These are phyloP conservation scores for Fusarium newnesense DNA, from an alignment of 2,329 filamentous ascomycete species.

Conservation along the genomic window DNA sequence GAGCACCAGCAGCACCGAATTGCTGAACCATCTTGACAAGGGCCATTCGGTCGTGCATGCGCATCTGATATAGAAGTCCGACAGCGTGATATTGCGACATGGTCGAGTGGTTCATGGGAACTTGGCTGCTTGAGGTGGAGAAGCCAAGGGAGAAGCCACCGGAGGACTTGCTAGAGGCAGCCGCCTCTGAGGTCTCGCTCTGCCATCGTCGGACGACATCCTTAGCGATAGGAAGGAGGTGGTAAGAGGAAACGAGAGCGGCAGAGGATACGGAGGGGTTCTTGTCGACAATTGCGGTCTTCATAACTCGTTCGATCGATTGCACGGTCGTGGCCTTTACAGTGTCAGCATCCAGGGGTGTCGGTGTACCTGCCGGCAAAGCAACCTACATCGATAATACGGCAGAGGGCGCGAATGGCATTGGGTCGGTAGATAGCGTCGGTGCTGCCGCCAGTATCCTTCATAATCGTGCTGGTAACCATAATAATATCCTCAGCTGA, in stretches of 20 bases:
- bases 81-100: constrained; percentile 99
- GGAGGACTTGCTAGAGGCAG: constrained; percentile 87
- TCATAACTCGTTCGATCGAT: constrained; percentile 97
- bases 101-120: constrained; percentile 90
- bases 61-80: constrained; percentile 97
- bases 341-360: constrained; percentile 44
- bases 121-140: constrained; percentile 78
- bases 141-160: constrained; percentile 93
- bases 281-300: constrained; percentile 99
- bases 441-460: constrained; percentile 95
- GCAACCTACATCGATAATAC: constrained; percentile 88
- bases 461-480: constrained; percentile 99
- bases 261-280: constrained; percentile 97
- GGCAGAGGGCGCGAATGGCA: constrained; percentile 92
- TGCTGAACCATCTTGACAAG: constrained; percentile 99
- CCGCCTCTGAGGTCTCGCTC: constrained; percentile 97
- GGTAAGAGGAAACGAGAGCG: constrained; percentile 95
- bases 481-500: constrained; percentile 99
- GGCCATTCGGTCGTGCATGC: constrained; percentile 96
- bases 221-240: constrained; percentile 93
- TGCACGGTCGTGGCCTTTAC: constrained; percentile 88
- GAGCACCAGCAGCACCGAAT: constrained; percentile 87
- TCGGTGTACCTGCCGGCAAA: constrained; percentile 24
- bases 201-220: constrained; percentile 98
- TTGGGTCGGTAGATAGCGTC: constrained; percentile 95